Evolutionary conservation across 495 filamentous ascomycete genomes (phyloP), one percentile per base, ranked within the genome.

Genomic region (Penicillium maclennaniae): DNA sequence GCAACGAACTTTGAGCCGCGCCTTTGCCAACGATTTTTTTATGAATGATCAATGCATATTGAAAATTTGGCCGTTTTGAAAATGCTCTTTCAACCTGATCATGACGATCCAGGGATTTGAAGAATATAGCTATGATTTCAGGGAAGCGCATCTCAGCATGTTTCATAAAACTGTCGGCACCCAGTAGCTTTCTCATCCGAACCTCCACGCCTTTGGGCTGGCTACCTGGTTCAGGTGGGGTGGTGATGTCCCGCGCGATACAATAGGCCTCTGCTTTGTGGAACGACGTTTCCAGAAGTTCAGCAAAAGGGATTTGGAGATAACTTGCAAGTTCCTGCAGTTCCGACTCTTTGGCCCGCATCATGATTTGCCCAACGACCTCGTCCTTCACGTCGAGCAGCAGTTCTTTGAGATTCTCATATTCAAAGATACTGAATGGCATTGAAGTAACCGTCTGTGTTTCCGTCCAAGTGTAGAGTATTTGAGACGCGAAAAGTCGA

Each of bases 381-480:
- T 99, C 95, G 25, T 87, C 84, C 59, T 88, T 83, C n/a, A 87
- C 79, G 52, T 91, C 81, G 15, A 63, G 55, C 15, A 97, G 66
- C 45, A 97, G 79, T 14, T 89, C 86, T 46, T 76, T 68, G 0
- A 96, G 79, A 26, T 60, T 82, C 3, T 65, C 49, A 66, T 92
- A 99, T 2, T 85, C 85, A 69, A 96, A 97, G 9, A 92, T 87
- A 42, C 76, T 72, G 59, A 82, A 96, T 8, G 93, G 91, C 48
- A 97, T 87, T 3, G 80, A 75, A 1, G 75, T 71, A 10, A 95
- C 69, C 23, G 77, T 69, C 45, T 86, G 79, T 1, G 69, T 66
- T 52, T 87, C 81, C 3, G 91, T 81, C 95, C 93, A 97, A 0
- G 91, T 95, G 65, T 89, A 95, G 5, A 97, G 74, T n/a, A 97